Conservation (phyloP, 768 basidiomycete species). For the Cubamyces sp. region DNA sequence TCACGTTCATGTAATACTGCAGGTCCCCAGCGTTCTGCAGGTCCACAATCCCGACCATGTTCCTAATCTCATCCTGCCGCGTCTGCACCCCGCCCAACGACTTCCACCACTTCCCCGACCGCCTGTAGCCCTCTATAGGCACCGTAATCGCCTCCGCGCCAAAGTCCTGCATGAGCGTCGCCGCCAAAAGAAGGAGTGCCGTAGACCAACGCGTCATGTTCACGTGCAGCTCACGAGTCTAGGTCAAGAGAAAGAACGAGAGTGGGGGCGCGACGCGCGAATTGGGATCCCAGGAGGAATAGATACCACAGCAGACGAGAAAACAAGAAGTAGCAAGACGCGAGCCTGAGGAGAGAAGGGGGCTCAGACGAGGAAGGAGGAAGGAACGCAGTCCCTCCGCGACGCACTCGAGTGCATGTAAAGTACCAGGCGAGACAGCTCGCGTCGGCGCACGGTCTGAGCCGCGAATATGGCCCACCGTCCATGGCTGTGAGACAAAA, state of each 20-base stretch:
- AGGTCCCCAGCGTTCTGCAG: constrained; percentile 29
- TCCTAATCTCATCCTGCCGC: constrained; percentile 15
- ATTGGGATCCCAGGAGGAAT: neutral
- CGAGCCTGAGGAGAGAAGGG: too few relatives aligned
- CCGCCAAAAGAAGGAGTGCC: constrained; percentile 24
- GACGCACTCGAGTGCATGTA: neutral
- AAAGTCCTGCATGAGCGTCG: constrained; percentile 24
- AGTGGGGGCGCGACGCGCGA: constrained; percentile 5
- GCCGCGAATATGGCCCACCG: too few relatives aligned
- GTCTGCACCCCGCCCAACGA: constrained; percentile 5
- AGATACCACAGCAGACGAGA: neutral
- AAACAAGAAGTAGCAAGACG: neutral
- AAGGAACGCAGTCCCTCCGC: neutral
- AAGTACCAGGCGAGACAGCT: neutral
- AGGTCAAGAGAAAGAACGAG: neutral
- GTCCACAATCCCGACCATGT: constrained; percentile 14
- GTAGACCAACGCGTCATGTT: constrained; percentile 25
- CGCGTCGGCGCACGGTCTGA: constrained; percentile 6
- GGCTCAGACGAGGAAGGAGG: neutral
- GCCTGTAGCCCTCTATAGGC: constrained; percentile 21
- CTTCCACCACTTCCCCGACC: constrained; percentile 7
- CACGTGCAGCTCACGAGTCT: neutral
- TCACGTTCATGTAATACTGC: constrained; percentile 36
- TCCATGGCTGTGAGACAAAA: constrained; percentile 11
- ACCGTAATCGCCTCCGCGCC: constrained; percentile 24